A percentile compares a stretch with the other conserved stretches of the same genome.
Conservation (phyloP, 2,329 filamentous ascomycete genomes). For the Macrophomina phaseolina region DNA sequence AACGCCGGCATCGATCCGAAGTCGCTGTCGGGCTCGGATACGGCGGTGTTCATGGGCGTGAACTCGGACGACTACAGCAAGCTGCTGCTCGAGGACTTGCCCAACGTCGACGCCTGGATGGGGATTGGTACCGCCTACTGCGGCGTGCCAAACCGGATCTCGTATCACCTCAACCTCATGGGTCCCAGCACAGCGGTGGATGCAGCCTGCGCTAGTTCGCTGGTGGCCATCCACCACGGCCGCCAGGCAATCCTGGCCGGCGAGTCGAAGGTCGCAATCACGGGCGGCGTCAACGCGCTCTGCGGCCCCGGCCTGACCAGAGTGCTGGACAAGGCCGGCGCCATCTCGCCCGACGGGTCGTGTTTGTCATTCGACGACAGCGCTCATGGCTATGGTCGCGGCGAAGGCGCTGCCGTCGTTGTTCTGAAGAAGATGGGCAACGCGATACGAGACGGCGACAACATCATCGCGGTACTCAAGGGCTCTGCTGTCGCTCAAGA, state of each 20-base stretch:
- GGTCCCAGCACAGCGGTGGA: constrained; percentile 52
- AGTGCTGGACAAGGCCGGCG: constrained; percentile 36
- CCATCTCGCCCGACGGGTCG: constrained; percentile 29
- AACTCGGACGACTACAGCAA: constrained; percentile 45
- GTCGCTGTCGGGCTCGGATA: constrained; percentile 33
- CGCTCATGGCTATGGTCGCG: constrained; percentile 40
- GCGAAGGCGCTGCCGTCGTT: constrained; percentile 40
- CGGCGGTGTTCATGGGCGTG: constrained; percentile 36
- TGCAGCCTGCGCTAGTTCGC: constrained; percentile 44
- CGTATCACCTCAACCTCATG: constrained; percentile 40
- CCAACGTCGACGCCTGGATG: constrained; percentile 46
- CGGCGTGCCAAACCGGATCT: constrained; percentile 46
- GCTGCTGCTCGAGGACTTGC: constrained; percentile 46
- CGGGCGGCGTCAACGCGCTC: constrained; percentile 44
- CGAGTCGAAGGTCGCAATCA: constrained; percentile 39
- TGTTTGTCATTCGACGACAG: constrained; percentile 42
- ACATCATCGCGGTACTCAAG: constrained; percentile 40
- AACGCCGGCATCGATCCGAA: constrained; percentile 30
- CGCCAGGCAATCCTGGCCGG: constrained; percentile 38
- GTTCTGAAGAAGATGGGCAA: constrained; percentile 39
- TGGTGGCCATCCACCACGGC: constrained; percentile 42
- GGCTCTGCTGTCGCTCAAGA: constrained; percentile 42
- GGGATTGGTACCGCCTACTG: constrained; percentile 48
- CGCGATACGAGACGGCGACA: constrained; percentile 38
- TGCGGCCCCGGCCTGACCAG: constrained; percentile 41